A percentile compares a stretch with the other conserved stretches of the same genome.
Conservation (phyloP, 345 rosid species). For the Dovyalis caffra region DNA sequence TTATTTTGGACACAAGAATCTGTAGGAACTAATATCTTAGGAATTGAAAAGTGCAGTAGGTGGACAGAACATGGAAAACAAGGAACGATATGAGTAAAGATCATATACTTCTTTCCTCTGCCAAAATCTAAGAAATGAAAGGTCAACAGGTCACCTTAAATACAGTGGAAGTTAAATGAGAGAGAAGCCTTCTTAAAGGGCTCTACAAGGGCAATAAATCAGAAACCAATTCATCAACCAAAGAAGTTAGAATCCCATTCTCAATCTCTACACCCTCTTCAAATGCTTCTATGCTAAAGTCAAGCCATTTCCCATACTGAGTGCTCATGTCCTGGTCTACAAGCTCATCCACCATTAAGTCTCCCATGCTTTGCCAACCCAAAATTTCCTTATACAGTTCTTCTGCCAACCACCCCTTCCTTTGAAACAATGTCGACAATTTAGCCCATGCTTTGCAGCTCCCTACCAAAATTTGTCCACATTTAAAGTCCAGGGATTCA, state of each 20-base stretch:
- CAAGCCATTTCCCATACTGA: slow-evolving; percentile 63
- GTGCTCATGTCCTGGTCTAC: slow-evolving; percentile 76
- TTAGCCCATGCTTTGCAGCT: slow-evolving; percentile 48
- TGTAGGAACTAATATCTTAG: neutral
- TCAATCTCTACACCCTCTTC: slow-evolving; percentile 72
- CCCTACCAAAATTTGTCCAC: slow-evolving; percentile 39
- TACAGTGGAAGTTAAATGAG: neutral
- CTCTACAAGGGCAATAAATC: slow-evolving; percentile 34
- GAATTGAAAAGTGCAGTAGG: neutral
- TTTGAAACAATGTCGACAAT: slow-evolving; percentile 27
- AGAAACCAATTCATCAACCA: slow-evolving; percentile 69
- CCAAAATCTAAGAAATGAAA: neutral
- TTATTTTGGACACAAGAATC: neutral
- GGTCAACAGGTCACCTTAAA: neutral
- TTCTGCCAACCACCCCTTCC: slow-evolving; percentile 55
- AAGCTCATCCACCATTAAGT: slow-evolving; percentile 75
- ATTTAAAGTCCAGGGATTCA: slow-evolving; percentile 44
- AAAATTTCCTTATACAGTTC: slow-evolving; percentile 55
- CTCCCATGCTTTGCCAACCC: slow-evolving; percentile 55
- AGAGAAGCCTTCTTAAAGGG: neutral
- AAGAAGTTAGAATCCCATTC: slow-evolving; percentile 46
- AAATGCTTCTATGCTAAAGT: slow-evolving; percentile 55
- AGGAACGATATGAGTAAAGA: neutral
- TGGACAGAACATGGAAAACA: neutral
- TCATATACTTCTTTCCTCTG: neutral